A percentile compares a stretch with the other conserved stretches of the same genome.
These are phyloP conservation scores for Wickerhamiella australiensis DNA, from an alignment of 805 yeast species.

Conservation along the genomic window DNA sequence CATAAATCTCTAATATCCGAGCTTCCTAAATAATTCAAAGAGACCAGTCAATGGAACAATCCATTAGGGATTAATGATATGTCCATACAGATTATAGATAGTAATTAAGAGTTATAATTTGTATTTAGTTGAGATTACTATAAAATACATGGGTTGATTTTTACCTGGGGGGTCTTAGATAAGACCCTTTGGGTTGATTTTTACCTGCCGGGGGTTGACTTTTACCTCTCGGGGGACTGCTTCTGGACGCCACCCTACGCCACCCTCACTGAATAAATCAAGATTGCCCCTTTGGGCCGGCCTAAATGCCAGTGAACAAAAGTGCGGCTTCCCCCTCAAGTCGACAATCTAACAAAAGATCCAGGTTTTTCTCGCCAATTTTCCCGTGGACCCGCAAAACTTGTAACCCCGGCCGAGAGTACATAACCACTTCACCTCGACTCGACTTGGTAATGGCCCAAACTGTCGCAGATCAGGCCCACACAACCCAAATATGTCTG, in stretches of 20 bases:
- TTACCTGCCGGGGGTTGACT: too few species aligned
- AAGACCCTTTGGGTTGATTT: too few species aligned
- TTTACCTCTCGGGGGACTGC: too few species aligned
- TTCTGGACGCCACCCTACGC: background rate
- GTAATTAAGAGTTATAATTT: too few species aligned
- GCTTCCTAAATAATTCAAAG: too few species aligned
- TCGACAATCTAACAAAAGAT: background rate
- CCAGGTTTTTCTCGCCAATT: background rate
- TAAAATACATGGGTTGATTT: too few species aligned
- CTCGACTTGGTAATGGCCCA: background rate
- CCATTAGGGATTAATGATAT: too few species aligned
- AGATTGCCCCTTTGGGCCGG: background rate
- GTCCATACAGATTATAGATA: too few species aligned
- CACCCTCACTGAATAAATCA: background rate
- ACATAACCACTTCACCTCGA: background rate
- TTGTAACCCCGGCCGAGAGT: background rate
- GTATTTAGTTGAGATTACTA: too few species aligned
- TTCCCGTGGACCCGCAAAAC: constrained; percentile 1
- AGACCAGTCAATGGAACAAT: too few species aligned
- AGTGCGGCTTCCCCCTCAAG: background rate
- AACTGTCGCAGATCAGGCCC: background rate
- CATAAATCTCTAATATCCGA: too few species aligned
- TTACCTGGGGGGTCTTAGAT: too few species aligned
- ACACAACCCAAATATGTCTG: background rate
- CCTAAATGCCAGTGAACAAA: background rate